Conservation (phyloP, 2,329 filamentous ascomycete genomes). For the Colletotrichum cereale region DNA sequence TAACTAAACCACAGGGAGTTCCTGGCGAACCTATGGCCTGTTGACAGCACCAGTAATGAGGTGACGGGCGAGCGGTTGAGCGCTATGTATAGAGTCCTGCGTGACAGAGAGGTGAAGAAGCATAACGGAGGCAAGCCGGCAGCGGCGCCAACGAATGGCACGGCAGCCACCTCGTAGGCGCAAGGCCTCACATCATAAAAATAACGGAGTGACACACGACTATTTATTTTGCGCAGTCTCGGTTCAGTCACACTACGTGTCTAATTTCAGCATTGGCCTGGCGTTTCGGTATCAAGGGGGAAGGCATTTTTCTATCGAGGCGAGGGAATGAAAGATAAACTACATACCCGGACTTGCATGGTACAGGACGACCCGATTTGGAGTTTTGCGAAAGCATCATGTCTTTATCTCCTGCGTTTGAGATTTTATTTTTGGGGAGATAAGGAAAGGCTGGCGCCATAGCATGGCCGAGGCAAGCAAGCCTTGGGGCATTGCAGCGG, state of each 20-base stretch:
- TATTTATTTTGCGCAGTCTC: slow-evolving; percentile 30
- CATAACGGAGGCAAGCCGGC: slow-evolving; percentile 32
- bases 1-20: slow-evolving; percentile 53
- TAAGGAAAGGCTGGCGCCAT: not conserved
- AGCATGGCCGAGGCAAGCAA: not conserved
- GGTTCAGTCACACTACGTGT: slow-evolving; percentile 33
- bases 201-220: slow-evolving; percentile 13
- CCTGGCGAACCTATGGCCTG: slow-evolving; percentile 59
- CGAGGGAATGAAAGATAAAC: slow-evolving; percentile 42
- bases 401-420: slow-evolving; percentile 30
- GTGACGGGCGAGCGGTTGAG: slow-evolving; percentile 59
- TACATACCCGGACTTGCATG: slow-evolving; percentile 42
- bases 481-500: not conserved
- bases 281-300: slow-evolving; percentile 40
- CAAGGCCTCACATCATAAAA: slow-evolving; percentile 28
- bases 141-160: slow-evolving; percentile 39
- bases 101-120: slow-evolving; percentile 49
- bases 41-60: slow-evolving; percentile 58
- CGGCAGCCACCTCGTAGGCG: slow-evolving; percentile 37
- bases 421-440: slow-evolving; percentile 6
- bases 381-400: slow-evolving; percentile 41
- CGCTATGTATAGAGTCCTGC: slow-evolving; percentile 59
- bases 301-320: slow-evolving; percentile 38
- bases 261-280: slow-evolving; percentile 41
- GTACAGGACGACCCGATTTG: slow-evolving; percentile 41